Conservation (phyloP, 164 flowering plant species). For the Stephania cephalantha region DNA sequence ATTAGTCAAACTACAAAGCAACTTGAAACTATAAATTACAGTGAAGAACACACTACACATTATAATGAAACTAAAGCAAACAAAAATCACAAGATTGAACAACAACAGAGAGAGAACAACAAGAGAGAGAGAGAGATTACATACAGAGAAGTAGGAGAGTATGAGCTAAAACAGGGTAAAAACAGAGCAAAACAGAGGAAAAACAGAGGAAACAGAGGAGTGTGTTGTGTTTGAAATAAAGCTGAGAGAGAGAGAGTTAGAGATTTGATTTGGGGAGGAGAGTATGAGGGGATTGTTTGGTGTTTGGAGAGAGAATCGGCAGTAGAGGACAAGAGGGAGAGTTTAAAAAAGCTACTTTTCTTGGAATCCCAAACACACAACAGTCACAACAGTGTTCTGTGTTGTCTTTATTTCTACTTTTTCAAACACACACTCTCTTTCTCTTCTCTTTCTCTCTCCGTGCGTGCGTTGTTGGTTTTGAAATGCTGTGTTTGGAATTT, state of each 20-base stretch:
- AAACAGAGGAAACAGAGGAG: not conserved
- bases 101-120: not conserved
- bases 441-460: too few species aligned
- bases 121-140: not conserved
- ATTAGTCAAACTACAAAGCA: too few species aligned
- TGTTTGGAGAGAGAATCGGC: not conserved
- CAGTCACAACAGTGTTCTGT: too few species aligned
- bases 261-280: not conserved
- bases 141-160: not conserved
- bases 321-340: constrained; percentile 5
- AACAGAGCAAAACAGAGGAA: not conserved
- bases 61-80: too few species aligned
- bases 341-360: constrained; percentile 4
- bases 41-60: too few species aligned
- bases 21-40: too few species aligned
- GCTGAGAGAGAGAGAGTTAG: not conserved
- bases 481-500: too few species aligned
- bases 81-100: too few species aligned
- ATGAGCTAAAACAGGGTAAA: not conserved
- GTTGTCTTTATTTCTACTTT: too few species aligned
- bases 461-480: too few species aligned
- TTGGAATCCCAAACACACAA: constrained; percentile 5
- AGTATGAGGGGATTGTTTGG: not conserved
- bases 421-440: too few species aligned
- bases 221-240: not conserved